Percentiles rank a stretch among this genome's conserved stretches.
Conservation (phyloP, 179 eudicot species). For the Beta lomatogona region DNA sequence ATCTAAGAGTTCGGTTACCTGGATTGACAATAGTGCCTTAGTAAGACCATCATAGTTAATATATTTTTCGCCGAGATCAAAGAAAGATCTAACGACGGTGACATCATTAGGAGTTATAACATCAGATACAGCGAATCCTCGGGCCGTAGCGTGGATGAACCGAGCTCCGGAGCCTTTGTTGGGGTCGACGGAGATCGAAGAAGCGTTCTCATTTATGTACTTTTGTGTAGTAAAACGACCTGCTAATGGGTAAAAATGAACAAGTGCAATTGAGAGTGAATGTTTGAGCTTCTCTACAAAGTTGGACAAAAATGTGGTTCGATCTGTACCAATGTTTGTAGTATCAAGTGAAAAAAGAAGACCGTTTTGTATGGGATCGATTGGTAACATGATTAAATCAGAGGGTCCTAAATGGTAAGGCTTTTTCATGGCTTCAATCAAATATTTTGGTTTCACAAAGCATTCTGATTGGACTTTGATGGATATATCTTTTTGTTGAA, state of each 20-base stretch:
- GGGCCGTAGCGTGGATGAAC: constrained; percentile 13
- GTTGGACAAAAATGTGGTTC: neutral
- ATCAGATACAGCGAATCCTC: neutral
- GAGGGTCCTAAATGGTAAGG: neutral
- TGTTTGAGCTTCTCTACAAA: neutral
- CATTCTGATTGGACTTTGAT: neutral
- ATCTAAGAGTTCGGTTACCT: constrained; percentile 23
- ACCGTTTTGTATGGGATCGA: constrained; percentile 27
- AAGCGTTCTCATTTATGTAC: neutral
- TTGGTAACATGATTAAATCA: neutral
- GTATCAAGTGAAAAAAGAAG: constrained; percentile 1
- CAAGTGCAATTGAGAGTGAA: constrained; percentile 13
- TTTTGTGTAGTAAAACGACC: constrained; percentile 12
- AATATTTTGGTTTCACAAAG: constrained; percentile 24
- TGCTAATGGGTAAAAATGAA: constrained; percentile 24
- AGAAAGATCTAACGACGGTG: neutral
- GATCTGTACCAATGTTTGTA: too few species aligned
- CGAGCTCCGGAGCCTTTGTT: constrained; percentile 22
- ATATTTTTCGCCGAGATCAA: constrained; percentile 20
- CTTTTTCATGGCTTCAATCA: neutral
- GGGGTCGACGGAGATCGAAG: constrained; percentile 12
- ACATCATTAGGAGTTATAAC: neutral
- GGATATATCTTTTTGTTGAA: neutral
- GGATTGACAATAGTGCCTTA: constrained; percentile 14
- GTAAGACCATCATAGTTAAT: constrained; percentile 17